Evolutionary conservation across 2,329 filamentous ascomycete genomes (phyloP), one percentile per base, ranked within the genome.

Genomic region (Colletotrichum kahawae): DNA sequence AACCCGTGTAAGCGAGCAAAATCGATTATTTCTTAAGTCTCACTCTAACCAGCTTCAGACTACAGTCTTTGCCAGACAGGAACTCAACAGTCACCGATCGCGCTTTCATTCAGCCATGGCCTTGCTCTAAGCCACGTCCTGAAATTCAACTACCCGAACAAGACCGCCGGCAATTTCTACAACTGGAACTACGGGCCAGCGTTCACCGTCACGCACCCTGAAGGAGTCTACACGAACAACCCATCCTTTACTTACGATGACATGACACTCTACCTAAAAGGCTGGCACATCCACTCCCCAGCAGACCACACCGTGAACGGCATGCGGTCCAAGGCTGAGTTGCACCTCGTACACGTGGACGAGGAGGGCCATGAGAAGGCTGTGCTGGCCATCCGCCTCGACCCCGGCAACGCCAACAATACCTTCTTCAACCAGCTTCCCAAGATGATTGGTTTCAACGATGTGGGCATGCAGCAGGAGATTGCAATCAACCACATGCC

Each of bases 201-300:
- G 2, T 88, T 87, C 76, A 85, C 82, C 7, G 76, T 87, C 54
- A 76, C 81, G 14, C 81, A 85, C 72, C 72, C 81, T 21, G 82
- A 82, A 36, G 82, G 77, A 29, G 78, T 83, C 34, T 85, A 84
- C 76, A 84, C 83, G 7, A 78, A 76, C 2, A 81, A 85, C 33
- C 86, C 87, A 4, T 82, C 82, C 59, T 80, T 89, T 72, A 83
- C 81, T 2, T 88, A 85, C 79, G 86, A 88, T 67, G 85, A 87
- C 78, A 81, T 84, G 74, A 88, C 85, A 1, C 82, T 87, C 27
- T 89, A 87, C 78, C 82, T 90, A 10, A 83, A 81, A 54, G 86
- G 87, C 62, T 90, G 87, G 87, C 88, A 90, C 81, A 86, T 89
- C 64, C 88, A 90, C 77, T 79, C 87, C 0, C 88, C 88, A 0